Evolutionary conservation across 768 basidiomycete genomes (phyloP).

Genomic region (Aureoboletus auriporus): DNA sequence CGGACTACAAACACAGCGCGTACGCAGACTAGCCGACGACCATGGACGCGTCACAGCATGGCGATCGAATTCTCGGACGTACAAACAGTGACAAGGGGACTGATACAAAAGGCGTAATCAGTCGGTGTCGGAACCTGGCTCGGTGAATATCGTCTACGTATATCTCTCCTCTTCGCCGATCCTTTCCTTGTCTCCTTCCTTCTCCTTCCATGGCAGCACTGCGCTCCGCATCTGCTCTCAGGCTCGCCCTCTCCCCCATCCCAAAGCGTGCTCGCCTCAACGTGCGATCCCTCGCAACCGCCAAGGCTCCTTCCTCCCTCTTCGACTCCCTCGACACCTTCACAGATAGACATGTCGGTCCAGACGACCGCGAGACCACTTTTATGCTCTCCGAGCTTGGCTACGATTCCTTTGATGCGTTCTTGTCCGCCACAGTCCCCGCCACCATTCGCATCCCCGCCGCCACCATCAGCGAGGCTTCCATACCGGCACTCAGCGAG

Average conservation of each 20-base stretch:
- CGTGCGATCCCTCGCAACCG: conserved; percentile 52
- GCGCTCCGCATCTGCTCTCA: conserved; percentile 24
- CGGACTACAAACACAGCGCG: background rate
- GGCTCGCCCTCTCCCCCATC: conserved; percentile 12
- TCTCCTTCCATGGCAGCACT: conserved; percentile 27
- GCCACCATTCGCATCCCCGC: conserved; percentile 68
- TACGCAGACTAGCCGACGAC: background rate
- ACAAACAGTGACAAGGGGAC: conserved; percentile 7
- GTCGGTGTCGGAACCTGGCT: conserved; percentile 38
- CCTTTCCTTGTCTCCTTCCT: conserved; percentile 13
- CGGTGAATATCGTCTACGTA: conserved; percentile 32
- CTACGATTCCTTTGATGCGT: conserved; percentile 84
- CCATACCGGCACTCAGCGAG: conserved; percentile 80
- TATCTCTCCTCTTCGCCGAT: conserved; percentile 19
- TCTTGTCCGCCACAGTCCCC: conserved; percentile 81
- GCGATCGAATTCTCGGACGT: conserved; percentile 9
- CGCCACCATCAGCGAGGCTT: conserved; percentile 55
- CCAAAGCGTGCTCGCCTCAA: conserved; percentile 16
- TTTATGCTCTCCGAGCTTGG: conserved; percentile 84
- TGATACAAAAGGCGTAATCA: conserved; percentile 27
- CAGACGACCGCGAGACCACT: conserved; percentile 73
- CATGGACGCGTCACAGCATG: conserved; percentile 2
- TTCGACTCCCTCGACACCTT: conserved; percentile 90
- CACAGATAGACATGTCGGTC: conserved; percentile 87
- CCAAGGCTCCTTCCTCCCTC: conserved; percentile 56